Evolutionary conservation across 805 yeast genomes (phyloP).

Genomic region (Zygosaccharomyces kombuchaensis): DNA sequence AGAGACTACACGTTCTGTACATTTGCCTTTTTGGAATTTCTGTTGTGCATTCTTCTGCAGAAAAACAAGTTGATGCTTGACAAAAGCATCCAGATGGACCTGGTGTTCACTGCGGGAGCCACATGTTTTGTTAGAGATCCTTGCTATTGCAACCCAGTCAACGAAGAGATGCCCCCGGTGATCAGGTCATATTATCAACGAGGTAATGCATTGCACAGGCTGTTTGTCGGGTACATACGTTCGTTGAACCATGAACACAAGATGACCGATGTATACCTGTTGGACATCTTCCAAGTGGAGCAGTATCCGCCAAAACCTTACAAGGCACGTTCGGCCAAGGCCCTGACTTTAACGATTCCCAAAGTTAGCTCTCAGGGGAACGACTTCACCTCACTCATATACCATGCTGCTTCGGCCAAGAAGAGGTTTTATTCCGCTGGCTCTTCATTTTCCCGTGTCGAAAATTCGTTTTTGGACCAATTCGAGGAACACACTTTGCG

Average conservation of each 20-base stretch:
- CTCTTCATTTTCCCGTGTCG: slow-evolving; percentile 38
- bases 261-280: slow-evolving; percentile 28
- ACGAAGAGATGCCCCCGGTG: slow-evolving; percentile 32
- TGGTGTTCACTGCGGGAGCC: slow-evolving; percentile 37
- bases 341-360: slow-evolving; percentile 36
- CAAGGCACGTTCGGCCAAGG: slow-evolving; percentile 35
- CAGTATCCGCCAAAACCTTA: slow-evolving; percentile 36
- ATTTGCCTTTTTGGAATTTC: slow-evolving; percentile 37
- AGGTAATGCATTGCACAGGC: slow-evolving; percentile 34
- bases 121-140: slow-evolving; percentile 32
- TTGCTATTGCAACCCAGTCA: slow-evolving; percentile 5
- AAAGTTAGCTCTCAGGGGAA: slow-evolving; percentile 14
- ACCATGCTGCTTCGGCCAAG: slow-evolving; percentile 37
- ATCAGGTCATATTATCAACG: slow-evolving; percentile 34
- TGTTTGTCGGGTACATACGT: slow-evolving; percentile 36
- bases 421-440: slow-evolving; percentile 33
- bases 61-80: slow-evolving; percentile 33
- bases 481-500: slow-evolving; percentile 39
- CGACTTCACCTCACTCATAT: slow-evolving; percentile 34
- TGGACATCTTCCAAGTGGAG: slow-evolving; percentile 34
- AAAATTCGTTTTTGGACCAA: slow-evolving; percentile 39
- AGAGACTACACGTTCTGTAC: slow-evolving; percentile 36
- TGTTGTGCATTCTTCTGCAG: slow-evolving; percentile 30
- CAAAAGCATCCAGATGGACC: slow-evolving; percentile 29
- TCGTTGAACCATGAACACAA: slow-evolving; percentile 33